phyloP scores from a whole-genome alignment of 2,329 filamentous ascomycete species.

The Sphaerulina vaccinii region DNA sequence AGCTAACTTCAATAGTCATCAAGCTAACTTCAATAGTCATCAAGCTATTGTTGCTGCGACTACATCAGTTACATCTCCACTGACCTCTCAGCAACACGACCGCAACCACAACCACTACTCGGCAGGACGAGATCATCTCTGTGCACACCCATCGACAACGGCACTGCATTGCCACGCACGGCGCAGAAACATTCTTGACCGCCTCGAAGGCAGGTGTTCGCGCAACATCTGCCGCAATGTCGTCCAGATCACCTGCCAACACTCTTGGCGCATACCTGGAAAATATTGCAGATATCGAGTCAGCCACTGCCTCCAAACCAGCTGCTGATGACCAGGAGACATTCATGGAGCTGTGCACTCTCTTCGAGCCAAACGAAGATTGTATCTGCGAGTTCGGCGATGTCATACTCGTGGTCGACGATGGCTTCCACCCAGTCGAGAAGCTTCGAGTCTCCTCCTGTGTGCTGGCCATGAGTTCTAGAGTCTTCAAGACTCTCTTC shows the following conservation, averaged over 20 bases:
- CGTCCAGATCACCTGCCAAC: background rate
- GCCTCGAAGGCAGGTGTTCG: too few species aligned
- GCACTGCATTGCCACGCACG: too few species aligned
- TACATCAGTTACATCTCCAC: too few species aligned
- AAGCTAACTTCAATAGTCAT: too few species aligned
- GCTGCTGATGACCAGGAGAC: background rate
- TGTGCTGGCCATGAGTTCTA: slow-evolving; percentile 21
- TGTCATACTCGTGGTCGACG: slow-evolving; percentile 19
- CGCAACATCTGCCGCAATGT: too few species aligned
- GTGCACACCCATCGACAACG: too few species aligned
- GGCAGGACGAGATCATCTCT: too few species aligned
- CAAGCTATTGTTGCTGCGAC: too few species aligned
- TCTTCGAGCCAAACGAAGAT: slow-evolving; percentile 18
- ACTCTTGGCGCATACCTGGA: background rate
- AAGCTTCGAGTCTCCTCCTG: slow-evolving; percentile 24
- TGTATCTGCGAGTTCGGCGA: slow-evolving; percentile 24
- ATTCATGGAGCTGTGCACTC: background rate
- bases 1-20: too few species aligned
- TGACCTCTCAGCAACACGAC: too few species aligned
- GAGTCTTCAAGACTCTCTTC: slow-evolving; percentile 22
- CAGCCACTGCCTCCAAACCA: background rate
- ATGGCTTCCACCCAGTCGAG: slow-evolving; percentile 14
- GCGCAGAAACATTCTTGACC: too few species aligned
- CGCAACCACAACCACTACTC: too few species aligned
- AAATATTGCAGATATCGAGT: background rate